Evolutionary conservation across 2,329 filamentous ascomycete species (phyloP), one percentile per base, ranked within the genome.

Genomic region (Fusarium austroafricanum): DNA sequence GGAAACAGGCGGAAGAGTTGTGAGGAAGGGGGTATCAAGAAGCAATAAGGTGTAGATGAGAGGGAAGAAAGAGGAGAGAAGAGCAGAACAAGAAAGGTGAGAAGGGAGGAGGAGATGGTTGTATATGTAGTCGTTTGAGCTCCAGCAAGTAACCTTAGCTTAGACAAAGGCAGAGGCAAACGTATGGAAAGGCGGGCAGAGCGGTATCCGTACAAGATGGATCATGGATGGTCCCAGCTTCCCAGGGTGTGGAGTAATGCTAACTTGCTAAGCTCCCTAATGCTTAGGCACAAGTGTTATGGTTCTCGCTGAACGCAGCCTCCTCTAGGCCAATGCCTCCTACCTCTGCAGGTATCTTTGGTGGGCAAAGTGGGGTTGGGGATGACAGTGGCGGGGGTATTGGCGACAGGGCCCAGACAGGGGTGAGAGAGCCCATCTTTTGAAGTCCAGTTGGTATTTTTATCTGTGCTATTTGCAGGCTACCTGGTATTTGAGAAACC

Each of bases 21-120:
- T 56, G 44, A 43, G 49, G 61, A 52, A 51, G 51, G 71, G 72
- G 72, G 72, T 75, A 75, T 75, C 72, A 75, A 71, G 70, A 74
- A 71, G 70, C 71, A 72, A 71, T 57, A 66, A 68, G 50, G 59
- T 72, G 62, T 62, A 68, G 59, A 64, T 72, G 65, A 60, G 55
- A 64, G 65, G 61, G 52, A 55, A 68, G 60, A 64, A 55, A 68
- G 70, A 68, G 68, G 61, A 62, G 71, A 70, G 70, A 61, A 62
- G 64, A 65, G 50, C 65, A 68, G 61, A 65, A 67, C 56, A 61
- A 61, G 61, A 60, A 53, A 55, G 39, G 26, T 64, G 65, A 60
- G 65, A 44, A 31, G 55, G 56, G 60, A 62, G 68, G 71, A 71
- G 39, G 51, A 68, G 57, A 46, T 60, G 44, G 71, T 50, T 69